A percentile compares a stretch with the other conserved stretches of the same genome.
Conservation (phyloP, 208 protist genomes). For the Phytomonas sp. region DNA sequence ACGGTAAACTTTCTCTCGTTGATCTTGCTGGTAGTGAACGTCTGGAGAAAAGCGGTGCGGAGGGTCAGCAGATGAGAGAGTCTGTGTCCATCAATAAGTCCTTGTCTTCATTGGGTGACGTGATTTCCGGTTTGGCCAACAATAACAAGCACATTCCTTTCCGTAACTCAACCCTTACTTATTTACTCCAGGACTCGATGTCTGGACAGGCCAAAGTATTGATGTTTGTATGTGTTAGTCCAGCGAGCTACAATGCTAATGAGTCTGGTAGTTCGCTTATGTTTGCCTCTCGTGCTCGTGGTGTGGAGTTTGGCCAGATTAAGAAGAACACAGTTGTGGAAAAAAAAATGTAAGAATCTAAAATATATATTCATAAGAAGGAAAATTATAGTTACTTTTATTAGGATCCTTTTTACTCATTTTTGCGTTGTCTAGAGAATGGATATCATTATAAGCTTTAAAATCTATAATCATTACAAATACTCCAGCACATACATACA, state of each 20-base stretch:
- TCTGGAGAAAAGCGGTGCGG: conserved; percentile 80
- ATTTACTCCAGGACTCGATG: conserved; percentile 88
- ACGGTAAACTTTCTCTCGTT: conserved; percentile 91
- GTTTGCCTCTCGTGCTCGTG: conserved; percentile 87
- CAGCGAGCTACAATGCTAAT: conserved; percentile 88
- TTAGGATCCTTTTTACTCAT: conserved; percentile 4
- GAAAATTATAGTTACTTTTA: background rate
- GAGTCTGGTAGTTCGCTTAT: conserved; percentile 84
- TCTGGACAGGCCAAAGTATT: conserved; percentile 92
- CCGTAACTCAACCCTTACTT: conserved; percentile 88
- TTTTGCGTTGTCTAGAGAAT: conserved; percentile 3
- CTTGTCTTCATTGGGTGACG: conserved; percentile 83
- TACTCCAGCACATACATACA: conserved; percentile 1
- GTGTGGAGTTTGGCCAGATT: conserved; percentile 78
- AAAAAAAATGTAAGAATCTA: conserved; percentile 17
- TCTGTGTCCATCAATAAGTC: conserved; percentile 91
- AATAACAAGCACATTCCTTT: conserved; percentile 87
- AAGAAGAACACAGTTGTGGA: conserved; percentile 74
- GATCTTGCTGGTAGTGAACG: conserved; percentile 91
- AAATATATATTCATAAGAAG: conserved; percentile 2
- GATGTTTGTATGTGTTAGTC: conserved; percentile 93
- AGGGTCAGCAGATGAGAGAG: conserved; percentile 84
- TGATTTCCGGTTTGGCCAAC: conserved; percentile 80
- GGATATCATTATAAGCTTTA: background rate
- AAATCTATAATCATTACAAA: background rate